Base-by-base conservation (phyloP, 2,329 filamentous ascomycete genomes). In the Onygenales sp. region DNA sequence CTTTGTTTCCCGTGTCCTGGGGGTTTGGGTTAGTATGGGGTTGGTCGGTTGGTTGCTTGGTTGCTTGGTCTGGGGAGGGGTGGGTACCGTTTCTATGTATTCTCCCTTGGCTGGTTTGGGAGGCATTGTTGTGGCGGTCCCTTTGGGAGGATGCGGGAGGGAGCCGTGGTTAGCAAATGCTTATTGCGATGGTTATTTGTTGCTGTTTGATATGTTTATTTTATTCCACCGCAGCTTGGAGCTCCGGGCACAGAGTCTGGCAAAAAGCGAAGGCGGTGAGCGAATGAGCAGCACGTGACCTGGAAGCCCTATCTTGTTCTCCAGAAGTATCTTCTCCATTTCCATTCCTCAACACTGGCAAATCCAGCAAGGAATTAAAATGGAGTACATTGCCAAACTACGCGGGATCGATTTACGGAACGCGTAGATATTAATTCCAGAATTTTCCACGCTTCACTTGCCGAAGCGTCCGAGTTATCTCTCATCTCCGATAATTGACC, bases 1-100 rank as follows among this genome's bases (percentile, higher is more conserved):
- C 93, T 75, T 97, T 97, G 80, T 98, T 98, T 61, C 93, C 93
- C 2, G 91, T 95, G 73, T 97, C 92, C 91, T 95, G 61, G 14
- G 42, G 42, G 46, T 17, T 52, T 43, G 54, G 44, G 44, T 52
- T 45, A 52, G 40, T 6, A 9, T 27, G 33, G 6, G 39, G 40
- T 48, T 2, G 32, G 46, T 11, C 17, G 17, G 17, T 17, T 17
- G 17, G 17, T 17, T 17, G 17, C 17, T 17, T 17, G 17, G 17
- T 17, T 17, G 17, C 17, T 17, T 11, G 7, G 13, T 13, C 37
- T 36, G 36, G 13, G 5, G 44, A 47, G 14, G 37, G n/a, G 46
- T 44, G 33, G 45, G 57, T 79, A 95, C 91, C 52, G 93, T 98
- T 73, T 96, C 92, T 58, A 98, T 96, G 68, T 96, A 97, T 71